Base-by-base conservation (phyloP, 1,284 basidiomycete genomes). In the Erythrobasidium hasegawianum region DNA sequence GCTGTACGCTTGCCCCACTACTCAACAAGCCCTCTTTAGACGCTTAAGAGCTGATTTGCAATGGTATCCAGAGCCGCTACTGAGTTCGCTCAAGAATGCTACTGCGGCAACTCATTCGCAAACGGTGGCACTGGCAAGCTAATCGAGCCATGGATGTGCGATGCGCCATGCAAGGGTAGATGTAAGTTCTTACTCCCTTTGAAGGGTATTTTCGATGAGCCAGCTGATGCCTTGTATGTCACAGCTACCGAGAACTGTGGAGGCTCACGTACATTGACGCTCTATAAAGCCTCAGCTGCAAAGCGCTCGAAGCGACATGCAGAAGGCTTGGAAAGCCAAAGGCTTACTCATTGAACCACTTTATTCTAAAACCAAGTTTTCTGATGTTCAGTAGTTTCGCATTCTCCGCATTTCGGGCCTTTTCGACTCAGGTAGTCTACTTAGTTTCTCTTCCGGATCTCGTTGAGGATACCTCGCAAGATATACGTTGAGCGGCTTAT, bases 81-180 rank as follows among this genome's bases (percentile, higher is more conserved):
- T 38, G 64, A 62, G 43, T 70, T 68, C 52, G 60, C 47, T 8
- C 45, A 20, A 22, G 64, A 67, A 55, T 58, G 60, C 40, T 52
- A 55, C 27, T 45, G 38, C 27, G 61, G 61, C 22, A 27, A 29
- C 43, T 29, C 16, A 1, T 64, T 64, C 55, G n/a, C 53, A 16
- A 64, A 64, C 24, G 61, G 61, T 9, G 61, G 61, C 26, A 49
- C 53, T 18, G 38, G 38, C 29, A 50, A 40, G 4, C 50, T 24
- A 7, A 49, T 64, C 9, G 16, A 53, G 43, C 43, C 43, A 5
- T 47, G 43, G 43, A 5, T 18, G 16, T 47, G 43, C 43, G 43
- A 47, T 24, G 22, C 22, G 43, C 43, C 43, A 7, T 47, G 43
- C 43, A 47, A 47, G 43, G 43, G 43, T 14, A 18, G 22, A n/a